Evolutionary conservation across 2,329 filamentous ascomycete genomes (phyloP), one percentile per base, ranked within the genome.

Genomic region (Aspergillus awamori): DNA sequence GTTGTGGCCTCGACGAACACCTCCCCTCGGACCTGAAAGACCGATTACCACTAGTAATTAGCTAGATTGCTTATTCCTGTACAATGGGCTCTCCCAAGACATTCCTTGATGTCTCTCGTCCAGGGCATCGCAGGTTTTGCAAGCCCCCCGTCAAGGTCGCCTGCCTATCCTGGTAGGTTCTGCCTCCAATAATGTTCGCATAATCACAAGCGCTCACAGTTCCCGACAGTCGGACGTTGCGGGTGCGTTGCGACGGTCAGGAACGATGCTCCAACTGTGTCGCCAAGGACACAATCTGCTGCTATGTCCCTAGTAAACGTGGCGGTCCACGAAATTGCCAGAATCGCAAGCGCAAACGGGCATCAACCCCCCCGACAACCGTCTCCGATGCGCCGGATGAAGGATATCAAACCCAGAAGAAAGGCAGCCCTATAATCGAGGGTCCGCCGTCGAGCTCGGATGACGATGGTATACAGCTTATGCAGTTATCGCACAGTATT

Each of bases 101-200:
- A 5, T 22, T 56, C 13, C 8, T 17, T 7, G 53, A 56, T 28
- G 39, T 33, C 41, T 36, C 53, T n/a, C 53, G 53, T 15, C 53
- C 53, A 5, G 53, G 53, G 11, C 53, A 56, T 47, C 53, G 53
- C 26, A 47, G 41, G 22, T 58, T 63, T 36, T 58, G 55, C 43
- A 61, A 68, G 24, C 82, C 81, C 53, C 82, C 82, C 1, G 81
- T 83, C 28, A 84, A 83, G 69, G 75, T 81, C 54, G 82, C 82
- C 22, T 83, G 82, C 65, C 74, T 83, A 59, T 77, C 81, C 57
- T 83, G 81, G 81, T 83, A 77, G 61, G 78, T 73, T 30, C 8
- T 20, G 13, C 24, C 8, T 15, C n/a, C 8, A 10, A 2, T 33
- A 7, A 5, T 36, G 15, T 8, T 10, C 11, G 20, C 33, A 15